Conservation (phyloP, 2,329 filamentous ascomycete genomes). For the Madurella mycetomatis region DNA sequence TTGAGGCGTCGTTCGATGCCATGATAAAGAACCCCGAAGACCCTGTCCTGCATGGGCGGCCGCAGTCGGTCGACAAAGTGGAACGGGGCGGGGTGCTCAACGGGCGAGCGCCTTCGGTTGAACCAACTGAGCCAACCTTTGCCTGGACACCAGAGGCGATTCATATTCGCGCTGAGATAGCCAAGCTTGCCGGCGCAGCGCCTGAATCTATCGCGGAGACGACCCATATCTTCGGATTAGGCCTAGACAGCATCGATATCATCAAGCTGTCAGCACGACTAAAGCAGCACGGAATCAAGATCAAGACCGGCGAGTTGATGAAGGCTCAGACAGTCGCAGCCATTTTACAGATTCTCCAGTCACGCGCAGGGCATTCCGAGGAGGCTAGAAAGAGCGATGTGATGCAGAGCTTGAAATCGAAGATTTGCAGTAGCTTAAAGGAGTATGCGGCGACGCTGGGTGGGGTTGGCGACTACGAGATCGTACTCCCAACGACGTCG, state of each 20-base stretch:
- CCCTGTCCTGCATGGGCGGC: not conserved
- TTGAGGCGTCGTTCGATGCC: constrained; percentile 32
- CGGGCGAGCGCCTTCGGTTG: not conserved
- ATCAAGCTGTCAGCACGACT: constrained; percentile 77
- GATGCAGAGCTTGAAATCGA: not conserved
- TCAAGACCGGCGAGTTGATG: constrained; percentile 76
- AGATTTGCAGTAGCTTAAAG: constrained; percentile 30
- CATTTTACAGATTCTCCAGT: constrained; percentile 42
- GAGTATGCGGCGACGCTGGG: constrained; percentile 34
- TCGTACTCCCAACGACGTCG: constrained; percentile 69
- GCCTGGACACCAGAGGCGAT: constrained; percentile 54
- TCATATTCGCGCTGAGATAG: constrained; percentile 57
- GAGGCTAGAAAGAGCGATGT: not conserved
- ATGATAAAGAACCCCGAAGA: constrained; percentile 23
- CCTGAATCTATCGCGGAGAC: constrained; percentile 48
- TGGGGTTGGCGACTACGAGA: constrained; percentile 43
- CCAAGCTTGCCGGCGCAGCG: constrained; percentile 53
- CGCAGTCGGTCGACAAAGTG: not conserved
- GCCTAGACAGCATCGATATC: constrained; percentile 86
- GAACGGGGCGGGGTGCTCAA: not conserved
- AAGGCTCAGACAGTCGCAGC: constrained; percentile 61
- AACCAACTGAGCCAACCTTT: constrained; percentile 35
- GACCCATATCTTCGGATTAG: constrained; percentile 72
- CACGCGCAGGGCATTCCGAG: not conserved
- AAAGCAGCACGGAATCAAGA: constrained; percentile 51